Base-by-base conservation (phyloP, 164 flowering plant species). In the Paratinospora sagittata region DNA sequence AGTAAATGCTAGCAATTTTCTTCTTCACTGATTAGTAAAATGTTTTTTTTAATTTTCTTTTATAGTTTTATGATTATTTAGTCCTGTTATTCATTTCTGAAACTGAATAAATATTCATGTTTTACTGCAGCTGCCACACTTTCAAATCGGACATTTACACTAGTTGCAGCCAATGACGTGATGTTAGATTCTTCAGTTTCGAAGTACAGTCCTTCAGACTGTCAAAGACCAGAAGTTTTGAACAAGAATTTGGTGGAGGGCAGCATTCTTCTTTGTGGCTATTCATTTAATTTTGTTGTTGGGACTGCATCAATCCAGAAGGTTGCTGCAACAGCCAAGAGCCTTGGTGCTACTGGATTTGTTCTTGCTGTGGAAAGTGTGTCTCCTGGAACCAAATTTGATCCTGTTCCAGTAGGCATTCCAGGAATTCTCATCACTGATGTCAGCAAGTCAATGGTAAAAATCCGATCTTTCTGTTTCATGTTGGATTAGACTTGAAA, bases 141-240 rank as follows among this genome's bases (percentile, higher is more conserved):
- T 77, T 70, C 68, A 17, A 88, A 90, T 79, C 83, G 64, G 66
- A 82, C 89, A 67, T 89, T 76, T 75, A 88, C 89, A 63, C 72
- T 95, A 76, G 97, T 95, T 75, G 91, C 97, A 62, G 99, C 99
- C 37, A 95, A 89, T 78, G 99, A 95, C 79, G 94, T 87, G 36
- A 74, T 89, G 75, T 78, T 92, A 52, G 96, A 84, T 85, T 79
- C 98, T 30, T 89, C 97, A 0, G 87, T 77, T 41, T 62, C 78
- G 74, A 92, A 85, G 83, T 89, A 69, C 78, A 90, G 88, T 73
- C 91, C 97, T 70, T 75, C 92, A 41, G 99, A 95, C 69, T 95
- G 99, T 82, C 99, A 95, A 78, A 85, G 78, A 67, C 93, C 97
- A 7, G 94, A 91, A 83, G 86, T 89, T 65, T 76, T 95, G 45